Conservation (phyloP, 2,329 filamentous ascomycete species). For the Microcyclospora pomicola region DNA sequence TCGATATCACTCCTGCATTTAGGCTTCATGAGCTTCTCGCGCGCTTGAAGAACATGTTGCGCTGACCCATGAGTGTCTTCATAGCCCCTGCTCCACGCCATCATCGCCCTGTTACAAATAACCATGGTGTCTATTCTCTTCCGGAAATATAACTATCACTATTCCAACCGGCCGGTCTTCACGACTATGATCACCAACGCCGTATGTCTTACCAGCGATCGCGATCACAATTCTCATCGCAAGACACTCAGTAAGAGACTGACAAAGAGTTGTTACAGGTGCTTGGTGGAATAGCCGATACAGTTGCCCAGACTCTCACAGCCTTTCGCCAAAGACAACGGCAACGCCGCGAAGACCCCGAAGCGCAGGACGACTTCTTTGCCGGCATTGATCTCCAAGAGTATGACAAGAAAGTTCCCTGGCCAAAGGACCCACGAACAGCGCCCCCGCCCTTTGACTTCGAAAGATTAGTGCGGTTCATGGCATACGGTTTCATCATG, state of each 20-base stretch:
- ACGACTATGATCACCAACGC: constrained; percentile 99
- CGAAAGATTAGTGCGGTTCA: constrained; percentile 84
- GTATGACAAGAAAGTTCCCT: constrained; percentile 65
- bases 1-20: not conserved
- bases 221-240: not conserved
- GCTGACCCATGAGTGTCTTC: not conserved
- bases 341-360: constrained; percentile 39
- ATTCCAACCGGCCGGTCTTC: constrained; percentile 84
- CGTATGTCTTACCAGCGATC: constrained; percentile 34
- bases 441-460: constrained; percentile 85
- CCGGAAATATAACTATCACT: constrained; percentile 85
- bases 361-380: constrained; percentile 52
- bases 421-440: constrained; percentile 38
- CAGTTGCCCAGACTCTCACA: constrained; percentile 85
- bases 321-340: constrained; percentile 52
- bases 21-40: not conserved
- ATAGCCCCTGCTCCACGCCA: constrained; percentile 74
- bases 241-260: not conserved
- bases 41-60: not conserved
- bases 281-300: constrained; percentile 89
- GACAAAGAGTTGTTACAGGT: constrained; percentile 35
- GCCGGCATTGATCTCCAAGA: constrained; percentile 75
- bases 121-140: constrained; percentile 67
- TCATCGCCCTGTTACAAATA: constrained; percentile 82
- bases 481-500: constrained; percentile 96